These are phyloP conservation scores for Wilcoxina mikolae DNA, from an alignment of 495 filamentous ascomycete genomes.

Conservation along the genomic window DNA sequence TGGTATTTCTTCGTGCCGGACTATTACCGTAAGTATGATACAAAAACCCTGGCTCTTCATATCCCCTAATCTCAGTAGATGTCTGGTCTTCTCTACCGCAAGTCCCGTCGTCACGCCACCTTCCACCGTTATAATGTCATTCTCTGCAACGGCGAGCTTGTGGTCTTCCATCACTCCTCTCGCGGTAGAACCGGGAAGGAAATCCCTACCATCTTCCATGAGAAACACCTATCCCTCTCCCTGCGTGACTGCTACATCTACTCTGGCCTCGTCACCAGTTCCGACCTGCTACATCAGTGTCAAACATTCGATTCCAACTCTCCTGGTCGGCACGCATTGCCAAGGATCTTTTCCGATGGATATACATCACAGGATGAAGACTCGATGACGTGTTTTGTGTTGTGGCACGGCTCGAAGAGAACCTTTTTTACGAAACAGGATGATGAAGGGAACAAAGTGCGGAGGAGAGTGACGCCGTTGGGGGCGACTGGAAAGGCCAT, in stretches of 20 bases:
- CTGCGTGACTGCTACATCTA: conserved; percentile 61
- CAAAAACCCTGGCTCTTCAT: not conserved
- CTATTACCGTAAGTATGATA: conserved; percentile 41
- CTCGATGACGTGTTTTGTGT: conserved; percentile 54
- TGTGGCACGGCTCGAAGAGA: conserved; percentile 52
- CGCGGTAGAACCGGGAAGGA: conserved; percentile 43
- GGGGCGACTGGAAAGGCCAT: conserved; percentile 50
- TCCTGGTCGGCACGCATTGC: conserved; percentile 49
- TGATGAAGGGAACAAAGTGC: conserved; percentile 28
- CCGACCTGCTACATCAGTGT: conserved; percentile 53
- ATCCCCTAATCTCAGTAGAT: conserved; percentile 33
- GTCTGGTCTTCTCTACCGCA: conserved; percentile 51
- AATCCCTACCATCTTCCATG: conserved; percentile 48
- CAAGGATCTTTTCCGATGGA: conserved; percentile 49
- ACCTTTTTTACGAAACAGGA: conserved; percentile 44
- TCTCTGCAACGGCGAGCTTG: conserved; percentile 46
- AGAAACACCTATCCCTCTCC: conserved; percentile 43
- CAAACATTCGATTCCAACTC: conserved; percentile 54
- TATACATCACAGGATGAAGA: conserved; percentile 59
- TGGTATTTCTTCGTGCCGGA: conserved; percentile 47
- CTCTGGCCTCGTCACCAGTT: conserved; percentile 50
- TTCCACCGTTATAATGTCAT: conserved; percentile 50
- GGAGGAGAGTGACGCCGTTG: conserved; percentile 40
- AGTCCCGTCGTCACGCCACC: conserved; percentile 48
- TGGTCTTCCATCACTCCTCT: conserved; percentile 47